phyloP scores from a whole-genome alignment of 2,329 filamentous ascomycete species.

The Colletotrichum melonis region DNA sequence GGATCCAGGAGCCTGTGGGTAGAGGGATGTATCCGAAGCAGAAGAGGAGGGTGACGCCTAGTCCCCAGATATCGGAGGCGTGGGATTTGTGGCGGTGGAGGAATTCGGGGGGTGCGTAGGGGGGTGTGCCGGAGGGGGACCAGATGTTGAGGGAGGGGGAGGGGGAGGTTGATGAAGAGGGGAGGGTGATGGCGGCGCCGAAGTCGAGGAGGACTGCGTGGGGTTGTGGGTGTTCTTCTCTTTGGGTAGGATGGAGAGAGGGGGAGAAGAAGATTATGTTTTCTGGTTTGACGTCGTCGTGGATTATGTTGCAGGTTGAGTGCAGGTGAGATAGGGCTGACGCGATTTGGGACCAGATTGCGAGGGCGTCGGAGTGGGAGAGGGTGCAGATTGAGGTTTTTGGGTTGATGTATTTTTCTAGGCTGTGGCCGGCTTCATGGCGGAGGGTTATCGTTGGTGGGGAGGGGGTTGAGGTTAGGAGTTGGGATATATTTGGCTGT shows the following conservation, averaged over 20 bases:
- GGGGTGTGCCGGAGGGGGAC: neutral
- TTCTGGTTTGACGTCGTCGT: conserved; percentile 7
- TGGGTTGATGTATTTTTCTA: neutral
- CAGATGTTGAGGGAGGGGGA: neutral
- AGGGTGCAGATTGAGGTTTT: neutral
- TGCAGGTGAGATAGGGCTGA: neutral
- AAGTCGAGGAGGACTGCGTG: conserved; percentile 1
- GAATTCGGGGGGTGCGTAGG: conserved; percentile 4
- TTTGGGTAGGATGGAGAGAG: too few species aligned
- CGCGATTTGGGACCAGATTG: neutral
- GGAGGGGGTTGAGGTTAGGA: neutral
- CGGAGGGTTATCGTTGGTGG: neutral
- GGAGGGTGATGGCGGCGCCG: neutral
- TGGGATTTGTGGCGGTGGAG: neutral
- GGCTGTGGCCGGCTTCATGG: neutral
- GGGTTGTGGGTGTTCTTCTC: neutral
- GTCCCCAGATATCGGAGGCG: neutral
- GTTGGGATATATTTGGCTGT: neutral
- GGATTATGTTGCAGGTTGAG: neutral
- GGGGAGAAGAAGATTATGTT: neutral
- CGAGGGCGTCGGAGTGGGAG: neutral
- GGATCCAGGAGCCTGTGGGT: neutral
- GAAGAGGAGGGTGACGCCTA: neutral
- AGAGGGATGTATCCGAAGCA: neutral
- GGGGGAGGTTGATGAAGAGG: neutral